Base-by-base conservation (phyloP, 2,329 filamentous ascomycete genomes). In the Aspergillus pseudoglaucus region DNA sequence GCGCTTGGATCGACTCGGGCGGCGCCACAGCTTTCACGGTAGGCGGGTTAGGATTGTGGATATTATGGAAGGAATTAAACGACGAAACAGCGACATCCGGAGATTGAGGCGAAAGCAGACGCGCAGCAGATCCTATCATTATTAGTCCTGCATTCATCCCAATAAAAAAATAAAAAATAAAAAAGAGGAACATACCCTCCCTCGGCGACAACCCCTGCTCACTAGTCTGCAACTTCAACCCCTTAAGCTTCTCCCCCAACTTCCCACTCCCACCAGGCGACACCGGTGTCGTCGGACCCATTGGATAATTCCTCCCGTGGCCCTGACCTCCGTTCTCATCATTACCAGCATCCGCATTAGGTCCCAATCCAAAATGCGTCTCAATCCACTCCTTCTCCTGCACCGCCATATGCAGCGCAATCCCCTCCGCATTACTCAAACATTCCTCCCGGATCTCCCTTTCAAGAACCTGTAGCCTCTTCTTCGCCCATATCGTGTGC, bases 401-500 rank as follows among this genome's bases (percentile, higher is more conserved):
- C 42, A 88, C 66, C 0, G 85, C 88, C 85, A 95, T 95, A 62
- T 88, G 82, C 47, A 94, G 71, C 1, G 87, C 90, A 15, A 95
- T 81, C 17, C 90, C 87, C 70, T 95, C 90, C 10, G 79, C 78
- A 62, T 94, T 95, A 53, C 76, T 74, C 57, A 78, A 78, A 62
- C 85, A 79, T 71, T 95, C 90, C 6, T 74, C 73, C 8, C 79
- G 81, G 57, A 95, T 91, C 72, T 95, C 90, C 49, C 76, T 76
- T 45, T 89, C 81, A 42, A 95, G 73, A 53, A 87, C 83, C 27
- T 82, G 81, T 18, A 95, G 72, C 38, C 90, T 77, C 66, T 87
- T 85, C 74, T 90, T 90, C 15, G 88, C 90, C 89, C 90, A 96
- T 49, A 91, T 82, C 2, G 88, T 95, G 63, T 95, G 90, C 50